Evolutionary conservation across 306 rosid genomes (phyloP), one percentile per base, ranked within the genome.

Genomic region (Dryas alaskensis): DNA sequence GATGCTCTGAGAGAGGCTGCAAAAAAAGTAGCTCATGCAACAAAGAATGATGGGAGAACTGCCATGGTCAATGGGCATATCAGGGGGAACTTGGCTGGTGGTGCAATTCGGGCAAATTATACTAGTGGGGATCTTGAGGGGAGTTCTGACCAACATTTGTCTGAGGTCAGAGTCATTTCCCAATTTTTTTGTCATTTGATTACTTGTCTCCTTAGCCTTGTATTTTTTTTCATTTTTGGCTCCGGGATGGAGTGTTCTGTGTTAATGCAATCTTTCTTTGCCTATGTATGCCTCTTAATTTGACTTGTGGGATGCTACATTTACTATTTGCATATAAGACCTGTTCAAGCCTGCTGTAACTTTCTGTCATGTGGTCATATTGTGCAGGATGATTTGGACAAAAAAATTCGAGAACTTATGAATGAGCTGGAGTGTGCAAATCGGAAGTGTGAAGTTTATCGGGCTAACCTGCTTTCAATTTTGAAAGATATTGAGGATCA

Each of bases 401-500:
- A 81, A 85, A 85, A 67, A 81, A 84, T 92, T 66, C 83, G 85
- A 73, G 90, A 84, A 78, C 89, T 95, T 74, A 73, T 60, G 25
- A 78, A 73, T 63, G 96, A 95, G 83, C 83, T 95, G 86, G 92
- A 82, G 79, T 79, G 64, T 78, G 90, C 99, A 71, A 90, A 81
- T 77, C 84, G 90, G 66, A 95, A 95, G 84, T 90, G 99, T 76
- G 98, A 90, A 74, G 82, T 90, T 83, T 95, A 95, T 78, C 92
- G 99, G 76, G 89, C 98, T 78, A 95, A 95, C 81, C 84, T 95
- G 81, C 91, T 92, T 73, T 92, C 98, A 1, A 89, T 90, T 86
- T 84, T 95, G 84, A 95, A 95, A 88, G 96, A 95, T 80, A 90
- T 95, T 62, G 99, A 95, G 80, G 99, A 92, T 83, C 98, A 92